A percentile compares a stretch with the other conserved stretches of the same genome.
Evolutionary conservation across 108 stramenopile genomes (phyloP).

Genomic region (Phaeodactylum tricornutum): DNA sequence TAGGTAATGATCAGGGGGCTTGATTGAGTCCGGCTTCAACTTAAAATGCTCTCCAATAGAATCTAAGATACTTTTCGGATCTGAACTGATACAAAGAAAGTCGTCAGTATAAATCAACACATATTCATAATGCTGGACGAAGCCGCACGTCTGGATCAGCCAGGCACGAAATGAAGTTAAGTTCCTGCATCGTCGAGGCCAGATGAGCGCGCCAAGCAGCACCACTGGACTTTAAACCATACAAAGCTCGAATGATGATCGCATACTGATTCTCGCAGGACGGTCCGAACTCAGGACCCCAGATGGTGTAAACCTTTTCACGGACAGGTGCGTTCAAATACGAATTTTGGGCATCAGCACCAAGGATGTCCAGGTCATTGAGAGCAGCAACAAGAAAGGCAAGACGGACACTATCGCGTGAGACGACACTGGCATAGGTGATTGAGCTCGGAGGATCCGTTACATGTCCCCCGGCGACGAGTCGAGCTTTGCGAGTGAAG

Average conservation of each 20-base stretch:
- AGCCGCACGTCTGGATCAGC: slow-evolving; percentile 30
- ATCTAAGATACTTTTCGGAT: slow-evolving; percentile 1
- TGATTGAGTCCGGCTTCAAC: slow-evolving; percentile 13
- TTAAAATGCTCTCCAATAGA: slow-evolving; percentile 9
- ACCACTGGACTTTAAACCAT: slow-evolving; percentile 30
- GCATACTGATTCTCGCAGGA: slow-evolving; percentile 7
- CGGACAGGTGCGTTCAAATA: slow-evolving; percentile 25
- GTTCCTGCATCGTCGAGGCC: background rate
- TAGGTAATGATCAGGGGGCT: slow-evolving; percentile 16
- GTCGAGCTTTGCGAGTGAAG: slow-evolving; percentile 27
- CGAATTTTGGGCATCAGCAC: slow-evolving; percentile 28
- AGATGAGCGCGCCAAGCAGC: slow-evolving; percentile 10
- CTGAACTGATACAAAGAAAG: slow-evolving; percentile 6
- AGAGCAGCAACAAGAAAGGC: slow-evolving; percentile 18
- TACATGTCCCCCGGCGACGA: slow-evolving; percentile 28
- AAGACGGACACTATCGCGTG: slow-evolving; percentile 22
- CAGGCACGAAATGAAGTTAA: slow-evolving; percentile 6
- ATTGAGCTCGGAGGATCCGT: slow-evolving; percentile 19
- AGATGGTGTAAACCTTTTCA: slow-evolving; percentile 19
- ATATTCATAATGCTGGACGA: slow-evolving; percentile 19
- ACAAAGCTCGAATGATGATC: slow-evolving; percentile 18
- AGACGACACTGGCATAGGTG: slow-evolving; percentile 44
- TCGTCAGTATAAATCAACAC: slow-evolving; percentile 26
- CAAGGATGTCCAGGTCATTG: slow-evolving; percentile 25
- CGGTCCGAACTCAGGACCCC: slow-evolving; percentile 26